phyloP scores from a whole-genome alignment of 306 rosid genomes.

The Cucumis hystrix region DNA sequence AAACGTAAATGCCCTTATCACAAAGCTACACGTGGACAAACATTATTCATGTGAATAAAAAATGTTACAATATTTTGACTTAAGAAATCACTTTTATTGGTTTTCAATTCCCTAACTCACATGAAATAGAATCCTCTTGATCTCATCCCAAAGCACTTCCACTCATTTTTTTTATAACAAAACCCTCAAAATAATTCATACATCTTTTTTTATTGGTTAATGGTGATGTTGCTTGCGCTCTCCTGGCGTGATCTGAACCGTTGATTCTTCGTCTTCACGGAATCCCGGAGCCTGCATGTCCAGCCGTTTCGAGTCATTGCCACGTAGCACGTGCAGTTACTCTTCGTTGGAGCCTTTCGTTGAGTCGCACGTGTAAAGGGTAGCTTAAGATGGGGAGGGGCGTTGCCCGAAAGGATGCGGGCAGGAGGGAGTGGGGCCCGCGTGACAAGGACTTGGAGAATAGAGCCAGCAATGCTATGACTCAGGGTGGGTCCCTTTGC shows the following conservation, averaged over 20 bases:
- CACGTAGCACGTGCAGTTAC: background rate
- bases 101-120: background rate
- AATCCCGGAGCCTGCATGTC: background rate
- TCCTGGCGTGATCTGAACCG: background rate
- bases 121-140: constrained; percentile 1
- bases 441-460: background rate
- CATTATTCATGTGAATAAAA: background rate
- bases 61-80: background rate
- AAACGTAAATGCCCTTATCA: background rate
- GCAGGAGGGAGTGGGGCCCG: background rate
- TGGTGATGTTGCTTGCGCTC: background rate
- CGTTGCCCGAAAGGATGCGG: background rate
- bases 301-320: background rate
- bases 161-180: background rate
- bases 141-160: constrained; percentile 1
- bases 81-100: background rate
- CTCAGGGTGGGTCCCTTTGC: background rate
- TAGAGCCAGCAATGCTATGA: background rate
- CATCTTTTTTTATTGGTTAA: background rate
- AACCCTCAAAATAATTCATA: background rate
- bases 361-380: background rate
- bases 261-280: too few species aligned
- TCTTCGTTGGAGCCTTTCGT: background rate
- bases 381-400: background rate
- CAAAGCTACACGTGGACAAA: background rate